Percentiles rank a stretch among this genome's conserved stretches.
Evolutionary conservation across 1,139 yeast species (phyloP).

Genomic region (Eremothecium coryli): DNA sequence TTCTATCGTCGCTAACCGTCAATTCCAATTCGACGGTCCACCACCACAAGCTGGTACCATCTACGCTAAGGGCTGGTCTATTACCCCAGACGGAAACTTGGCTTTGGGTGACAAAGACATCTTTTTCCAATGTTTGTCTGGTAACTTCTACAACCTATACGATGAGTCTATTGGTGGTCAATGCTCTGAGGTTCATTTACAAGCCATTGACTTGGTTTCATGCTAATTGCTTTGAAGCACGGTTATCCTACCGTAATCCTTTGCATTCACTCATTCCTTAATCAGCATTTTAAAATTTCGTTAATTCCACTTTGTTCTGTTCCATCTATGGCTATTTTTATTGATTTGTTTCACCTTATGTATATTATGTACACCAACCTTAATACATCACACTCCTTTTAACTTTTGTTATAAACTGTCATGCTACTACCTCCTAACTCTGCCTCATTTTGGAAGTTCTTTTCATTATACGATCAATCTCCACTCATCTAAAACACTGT

Average conservation of each 20-base stretch:
- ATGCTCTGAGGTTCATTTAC: slow-evolving; percentile 56
- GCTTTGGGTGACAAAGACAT: slow-evolving; percentile 56
- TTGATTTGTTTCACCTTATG: too few relatives aligned
- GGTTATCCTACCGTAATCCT: background rate
- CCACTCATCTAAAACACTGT: too few relatives aligned
- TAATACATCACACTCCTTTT: too few relatives aligned
- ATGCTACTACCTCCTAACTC: too few relatives aligned
- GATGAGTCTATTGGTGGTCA: slow-evolving; percentile 58
- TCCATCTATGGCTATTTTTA: too few relatives aligned
- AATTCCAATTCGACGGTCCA: slow-evolving; percentile 82
- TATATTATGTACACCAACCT: too few relatives aligned
- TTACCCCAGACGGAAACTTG: slow-evolving; percentile 52
- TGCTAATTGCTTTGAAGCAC: slow-evolving; percentile 36
- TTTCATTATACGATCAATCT: too few relatives aligned
- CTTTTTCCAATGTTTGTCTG: slow-evolving; percentile 75
- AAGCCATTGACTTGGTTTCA: slow-evolving; percentile 50
- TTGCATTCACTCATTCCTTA: background rate
- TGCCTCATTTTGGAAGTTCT: too few relatives aligned
- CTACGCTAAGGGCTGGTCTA: slow-evolving; percentile 74
- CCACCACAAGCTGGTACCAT: slow-evolving; percentile 77
- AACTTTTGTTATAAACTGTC: slow-evolving; percentile 1
- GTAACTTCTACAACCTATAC: slow-evolving; percentile 75
- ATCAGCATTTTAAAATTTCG: background rate
- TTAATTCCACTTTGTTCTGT: too few relatives aligned
- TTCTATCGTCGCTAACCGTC: slow-evolving; percentile 76